These are phyloP conservation scores for Neopestalotiopsis clavispora DNA, from an alignment of 2,329 filamentous ascomycete species.

Conservation along the genomic window DNA sequence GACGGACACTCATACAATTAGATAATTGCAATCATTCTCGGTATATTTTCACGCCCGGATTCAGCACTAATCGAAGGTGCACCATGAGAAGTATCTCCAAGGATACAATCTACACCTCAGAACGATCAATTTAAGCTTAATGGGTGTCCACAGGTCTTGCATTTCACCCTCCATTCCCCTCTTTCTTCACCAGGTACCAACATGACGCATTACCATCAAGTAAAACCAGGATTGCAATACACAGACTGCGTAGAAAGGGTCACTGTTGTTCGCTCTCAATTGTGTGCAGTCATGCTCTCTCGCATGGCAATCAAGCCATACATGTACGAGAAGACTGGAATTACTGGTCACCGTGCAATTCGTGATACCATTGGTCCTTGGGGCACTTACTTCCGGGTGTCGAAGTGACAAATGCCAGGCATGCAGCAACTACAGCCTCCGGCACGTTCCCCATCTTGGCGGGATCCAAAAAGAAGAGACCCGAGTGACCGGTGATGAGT, in stretches of 20 bases:
- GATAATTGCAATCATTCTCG: neutral
- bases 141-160: neutral
- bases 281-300: slow-evolving; percentile 40
- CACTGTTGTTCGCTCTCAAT: neutral
- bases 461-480: slow-evolving; percentile 58
- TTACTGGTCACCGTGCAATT: slow-evolving; percentile 25
- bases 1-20: too few species aligned
- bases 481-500: slow-evolving; percentile 47
- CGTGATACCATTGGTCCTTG: neutral
- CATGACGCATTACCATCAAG: neutral
- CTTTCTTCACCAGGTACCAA: neutral
- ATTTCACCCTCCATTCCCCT: neutral
- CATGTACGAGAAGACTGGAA: slow-evolving; percentile 51
- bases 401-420: slow-evolving; percentile 48
- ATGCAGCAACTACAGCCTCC: slow-evolving; percentile 49
- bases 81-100: neutral
- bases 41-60: neutral
- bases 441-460: slow-evolving; percentile 44
- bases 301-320: slow-evolving; percentile 55
- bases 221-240: neutral
- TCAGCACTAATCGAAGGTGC: neutral
- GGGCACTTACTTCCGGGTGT: slow-evolving; percentile 49
- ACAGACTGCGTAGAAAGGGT: neutral
- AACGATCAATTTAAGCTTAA: slow-evolving; percentile 11
- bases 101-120: neutral